Evolutionary conservation across 495 filamentous ascomycete genomes (phyloP).

Genomic region (Tetracladium setigerum): DNA sequence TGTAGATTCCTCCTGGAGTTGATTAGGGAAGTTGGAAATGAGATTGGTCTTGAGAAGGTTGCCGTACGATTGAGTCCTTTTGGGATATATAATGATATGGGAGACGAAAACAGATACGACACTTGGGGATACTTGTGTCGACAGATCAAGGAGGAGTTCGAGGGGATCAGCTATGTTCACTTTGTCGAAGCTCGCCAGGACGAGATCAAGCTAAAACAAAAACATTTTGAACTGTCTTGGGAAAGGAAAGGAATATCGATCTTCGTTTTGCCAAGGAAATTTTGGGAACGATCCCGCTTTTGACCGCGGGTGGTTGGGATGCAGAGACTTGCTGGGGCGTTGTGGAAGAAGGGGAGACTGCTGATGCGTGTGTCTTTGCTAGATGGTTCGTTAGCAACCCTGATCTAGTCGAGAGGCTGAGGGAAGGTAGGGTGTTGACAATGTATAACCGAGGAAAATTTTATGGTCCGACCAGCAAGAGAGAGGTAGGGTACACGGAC

Average conservation of each 20-base stretch:
- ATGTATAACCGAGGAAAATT: neutral
- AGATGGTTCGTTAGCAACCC: slow-evolving; percentile 15
- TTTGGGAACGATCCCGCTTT: slow-evolving; percentile 6
- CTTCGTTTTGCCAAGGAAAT: slow-evolving; percentile 2
- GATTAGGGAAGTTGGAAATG: slow-evolving; percentile 27
- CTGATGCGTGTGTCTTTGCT: slow-evolving; percentile 34
- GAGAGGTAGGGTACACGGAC: slow-evolving; percentile 12
- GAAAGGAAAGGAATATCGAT: slow-evolving; percentile 1
- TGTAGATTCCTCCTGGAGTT: slow-evolving; percentile 38
- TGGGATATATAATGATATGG: slow-evolving; percentile 39
- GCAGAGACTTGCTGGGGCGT: slow-evolving; percentile 45
- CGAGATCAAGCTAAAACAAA: no score
- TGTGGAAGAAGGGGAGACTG: slow-evolving; percentile 45
- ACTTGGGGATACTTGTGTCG: slow-evolving; percentile 39
- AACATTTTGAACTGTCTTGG: neutral
- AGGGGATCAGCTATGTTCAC: slow-evolving; percentile 38
- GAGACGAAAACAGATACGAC: slow-evolving; percentile 30
- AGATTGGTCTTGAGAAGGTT: slow-evolving; percentile 27
- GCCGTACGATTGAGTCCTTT: slow-evolving; percentile 29
- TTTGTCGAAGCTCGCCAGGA: slow-evolving; percentile 47
- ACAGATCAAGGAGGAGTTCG: slow-evolving; percentile 32
- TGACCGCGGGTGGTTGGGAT: slow-evolving; percentile 9
- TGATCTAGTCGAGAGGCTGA: slow-evolving; percentile 11
- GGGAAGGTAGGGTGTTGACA: slow-evolving; percentile 1
- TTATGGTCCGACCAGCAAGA: slow-evolving; percentile 9